Evolutionary conservation across 176 grass and related monocot species (phyloP).

Genomic region (Triticum turgidum): DNA sequence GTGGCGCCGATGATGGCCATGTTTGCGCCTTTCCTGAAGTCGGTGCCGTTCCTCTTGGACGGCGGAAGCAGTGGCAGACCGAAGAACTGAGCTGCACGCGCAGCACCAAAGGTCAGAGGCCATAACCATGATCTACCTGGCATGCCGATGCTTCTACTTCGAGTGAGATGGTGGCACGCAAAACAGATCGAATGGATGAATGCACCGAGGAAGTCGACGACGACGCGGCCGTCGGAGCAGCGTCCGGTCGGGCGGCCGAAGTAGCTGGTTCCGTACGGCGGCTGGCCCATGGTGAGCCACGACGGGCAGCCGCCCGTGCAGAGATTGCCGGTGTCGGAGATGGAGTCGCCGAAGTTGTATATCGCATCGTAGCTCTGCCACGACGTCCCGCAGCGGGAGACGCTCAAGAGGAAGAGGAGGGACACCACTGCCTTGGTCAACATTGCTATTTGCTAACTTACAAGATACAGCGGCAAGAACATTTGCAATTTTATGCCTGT

Average conservation of each 20-base stretch:
- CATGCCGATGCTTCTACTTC: too few species aligned
- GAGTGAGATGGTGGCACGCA: neutral
- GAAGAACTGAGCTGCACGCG: slow-evolving; percentile 53
- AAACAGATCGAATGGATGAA: neutral
- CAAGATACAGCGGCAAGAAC: neutral
- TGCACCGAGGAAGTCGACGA: slow-evolving; percentile 68
- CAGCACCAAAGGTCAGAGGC: neutral
- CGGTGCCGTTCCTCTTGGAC: slow-evolving; percentile 46
- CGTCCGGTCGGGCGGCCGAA: slow-evolving; percentile 69
- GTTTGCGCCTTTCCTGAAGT: slow-evolving; percentile 70
- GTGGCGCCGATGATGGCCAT: slow-evolving; percentile 92
- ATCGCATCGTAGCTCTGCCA: slow-evolving; percentile 62
- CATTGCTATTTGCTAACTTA: slow-evolving; percentile 11
- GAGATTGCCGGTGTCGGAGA: slow-evolving; percentile 80
- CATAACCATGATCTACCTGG: neutral
- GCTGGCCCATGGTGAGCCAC: slow-evolving; percentile 49
- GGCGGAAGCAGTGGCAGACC: slow-evolving; percentile 69
- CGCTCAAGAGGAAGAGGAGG: slow-evolving; percentile 9
- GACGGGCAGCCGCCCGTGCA: slow-evolving; percentile 37
- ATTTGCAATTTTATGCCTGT: slow-evolving; percentile 10
- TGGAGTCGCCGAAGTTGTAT: slow-evolving; percentile 81
- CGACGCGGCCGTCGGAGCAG: slow-evolving; percentile 64
- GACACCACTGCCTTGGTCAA: neutral
- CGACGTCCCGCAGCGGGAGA: neutral
- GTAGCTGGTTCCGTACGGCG: slow-evolving; percentile 68